Percentiles rank a stretch among this genome's conserved stretches.
Evolutionary conservation across 1,284 basidiomycete species (phyloP).

Genomic region (Melampsora larici-populina): DNA sequence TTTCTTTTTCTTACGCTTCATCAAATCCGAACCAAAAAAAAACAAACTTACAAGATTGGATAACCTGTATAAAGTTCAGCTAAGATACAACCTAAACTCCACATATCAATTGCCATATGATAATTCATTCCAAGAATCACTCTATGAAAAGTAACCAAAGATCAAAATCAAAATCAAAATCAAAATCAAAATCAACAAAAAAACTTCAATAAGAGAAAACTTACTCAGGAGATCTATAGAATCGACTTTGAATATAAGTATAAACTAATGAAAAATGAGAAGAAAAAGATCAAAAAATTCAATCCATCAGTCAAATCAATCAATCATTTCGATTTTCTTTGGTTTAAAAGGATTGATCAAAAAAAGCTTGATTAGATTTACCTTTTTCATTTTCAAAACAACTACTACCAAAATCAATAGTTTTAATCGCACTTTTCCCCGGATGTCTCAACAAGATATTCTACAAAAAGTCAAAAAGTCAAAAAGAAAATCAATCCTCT

Average conservation of each 20-base stretch:
- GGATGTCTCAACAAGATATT: conserved; percentile 94
- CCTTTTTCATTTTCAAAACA: conserved; percentile 99
- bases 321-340: no score
- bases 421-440: conserved; percentile 91
- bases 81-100: conserved; percentile 95
- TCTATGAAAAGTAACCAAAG: conserved; percentile 21
- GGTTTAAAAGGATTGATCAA: no score
- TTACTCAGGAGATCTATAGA: conserved; percentile 86
- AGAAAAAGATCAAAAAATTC: neutral
- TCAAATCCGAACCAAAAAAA: neutral
- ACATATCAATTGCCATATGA: conserved; percentile 74
- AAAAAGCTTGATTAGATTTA: conserved; percentile 56
- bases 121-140: conserved; percentile 91
- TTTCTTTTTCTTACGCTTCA: neutral
- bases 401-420: conserved; percentile 98
- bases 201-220: conserved; percentile 1
- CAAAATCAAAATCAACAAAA: neutral
- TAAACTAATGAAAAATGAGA: conserved; percentile 74
- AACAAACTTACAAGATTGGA: conserved; percentile 71
- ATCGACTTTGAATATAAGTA: conserved; percentile 93
- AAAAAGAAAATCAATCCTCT: no score
- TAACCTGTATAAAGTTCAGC: conserved; percentile 98
- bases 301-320: neutral
- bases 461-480: conserved; percentile 55
- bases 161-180: neutral